Percentiles rank a stretch among this genome's conserved stretches.
These are phyloP conservation scores for Annulohypoxylon bovei DNA, from an alignment of 495 filamentous ascomycete genomes.

Conservation along the genomic window DNA sequence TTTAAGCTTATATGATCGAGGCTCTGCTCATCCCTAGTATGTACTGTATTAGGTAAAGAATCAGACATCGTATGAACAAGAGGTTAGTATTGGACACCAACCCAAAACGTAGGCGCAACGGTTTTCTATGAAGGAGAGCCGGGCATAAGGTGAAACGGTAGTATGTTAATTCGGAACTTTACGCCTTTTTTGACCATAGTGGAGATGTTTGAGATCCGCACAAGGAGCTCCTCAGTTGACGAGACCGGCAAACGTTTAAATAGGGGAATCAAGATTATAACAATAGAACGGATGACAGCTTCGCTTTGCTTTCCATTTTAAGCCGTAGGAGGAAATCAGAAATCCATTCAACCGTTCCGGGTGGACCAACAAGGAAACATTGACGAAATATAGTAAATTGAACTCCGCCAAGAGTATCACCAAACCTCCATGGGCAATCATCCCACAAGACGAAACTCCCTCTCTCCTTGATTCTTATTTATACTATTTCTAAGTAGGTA, in stretches of 20 bases:
- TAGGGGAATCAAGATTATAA: background rate
- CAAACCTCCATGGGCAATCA: background rate
- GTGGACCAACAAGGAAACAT: background rate
- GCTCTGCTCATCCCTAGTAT: conserved; percentile 13
- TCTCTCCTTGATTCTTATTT: background rate
- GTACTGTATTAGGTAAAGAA: background rate
- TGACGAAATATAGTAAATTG: background rate
- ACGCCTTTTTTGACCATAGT: conserved; percentile 8
- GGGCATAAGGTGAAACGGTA: conserved; percentile 22
- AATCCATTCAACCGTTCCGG: conserved; percentile 9
- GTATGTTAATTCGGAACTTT: conserved; percentile 24
- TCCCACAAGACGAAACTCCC: background rate
- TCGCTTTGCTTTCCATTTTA: conserved; percentile 6
- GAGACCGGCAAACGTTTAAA: background rate
- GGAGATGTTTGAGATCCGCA: conserved; percentile 24
- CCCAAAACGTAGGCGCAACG: conserved; percentile 25
- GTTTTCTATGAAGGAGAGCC: background rate
- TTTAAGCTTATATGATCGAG: conserved; percentile 27
- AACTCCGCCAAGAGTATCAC: background rate
- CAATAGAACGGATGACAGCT: conserved; percentile 1
- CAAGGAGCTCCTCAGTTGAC: conserved; percentile 10
- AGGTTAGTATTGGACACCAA: conserved; percentile 23
- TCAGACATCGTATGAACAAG: background rate
- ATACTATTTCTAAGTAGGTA: background rate
- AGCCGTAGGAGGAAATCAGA: background rate